Percentiles rank a stretch among this genome's conserved stretches.
Evolutionary conservation across 73 alveolate species (phyloP).

Genomic region (Symbiodinium pilosum): DNA sequence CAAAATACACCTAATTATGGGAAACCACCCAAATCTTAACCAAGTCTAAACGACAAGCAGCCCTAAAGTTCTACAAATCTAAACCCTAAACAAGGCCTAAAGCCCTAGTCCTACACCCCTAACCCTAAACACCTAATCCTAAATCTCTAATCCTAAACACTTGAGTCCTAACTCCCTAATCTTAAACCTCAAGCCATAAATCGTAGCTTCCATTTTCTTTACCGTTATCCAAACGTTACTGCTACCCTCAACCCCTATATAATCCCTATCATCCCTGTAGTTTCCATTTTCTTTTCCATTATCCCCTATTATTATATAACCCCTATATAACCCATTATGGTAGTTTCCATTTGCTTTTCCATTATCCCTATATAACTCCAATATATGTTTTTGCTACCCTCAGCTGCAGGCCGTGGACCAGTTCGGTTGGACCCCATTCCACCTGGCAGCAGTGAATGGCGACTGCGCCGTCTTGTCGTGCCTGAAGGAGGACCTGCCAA

Average conservation of each 20-base stretch:
- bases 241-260: neutral
- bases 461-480: conserved; percentile 30
- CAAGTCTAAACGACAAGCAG: too few species aligned
- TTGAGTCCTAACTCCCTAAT: neutral
- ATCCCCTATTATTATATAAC: neutral
- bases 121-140: neutral
- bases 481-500: conserved; percentile 25
- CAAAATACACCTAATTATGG: too few species aligned
- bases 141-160: neutral
- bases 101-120: too few species aligned
- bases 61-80: too few species aligned
- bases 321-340: neutral
- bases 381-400: neutral
- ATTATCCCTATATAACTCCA: neutral
- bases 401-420: conserved; percentile 65
- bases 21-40: too few species aligned
- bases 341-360: neutral
- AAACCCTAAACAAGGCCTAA: too few species aligned
- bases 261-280: neutral
- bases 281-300: neutral
- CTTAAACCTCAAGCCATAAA: neutral
- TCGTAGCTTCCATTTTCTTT: neutral
- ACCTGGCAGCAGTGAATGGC: conserved; percentile 77
- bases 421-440: conserved; percentile 70
- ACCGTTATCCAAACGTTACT: neutral